Evolutionary conservation across 805 yeast species (phyloP), one percentile per base, ranked within the genome.

Genomic region (Saccharomycopsis capsularis): DNA sequence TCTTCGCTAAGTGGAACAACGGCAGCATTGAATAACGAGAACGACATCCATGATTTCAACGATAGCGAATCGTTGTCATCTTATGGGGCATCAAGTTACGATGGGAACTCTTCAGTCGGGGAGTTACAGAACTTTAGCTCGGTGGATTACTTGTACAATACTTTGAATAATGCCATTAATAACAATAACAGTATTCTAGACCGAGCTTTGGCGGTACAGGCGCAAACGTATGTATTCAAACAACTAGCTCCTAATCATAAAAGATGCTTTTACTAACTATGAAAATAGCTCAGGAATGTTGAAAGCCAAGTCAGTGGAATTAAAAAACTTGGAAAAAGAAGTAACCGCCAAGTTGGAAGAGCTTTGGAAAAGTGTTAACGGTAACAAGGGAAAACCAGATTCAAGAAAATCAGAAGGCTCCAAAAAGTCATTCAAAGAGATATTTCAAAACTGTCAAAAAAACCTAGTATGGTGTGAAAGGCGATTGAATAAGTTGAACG

Each of bases 291-390:
- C 55, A 7, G 56, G 56, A 6, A 47, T 53, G 9, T 15, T 53
- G 4, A 51, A 48, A 40, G 51, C 54, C n/a, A 53, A 53, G 22
- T 27, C 56, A 2, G 37, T 53, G 15, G 56, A 53, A 24, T 51
- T 53, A 25, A 32, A 48, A 21, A 36, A 25, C 11, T 41, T 53
- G 6, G 50, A 44, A 32, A 24, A 44, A 5, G 52, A 53, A 25
- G 44, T 51, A 2, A 42, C 24, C 13, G 11, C 32, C 24, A 47
- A 51, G 38, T 38, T 53, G 13, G 43, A 46, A 18, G 7, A 30
- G 7, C 24, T 53, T 9, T 41, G 35, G 13, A 51, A 42, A 13
- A 44, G 46, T 19, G 24, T 52, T 24, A 29, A 41, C 32, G 55
- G 55, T n/a, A 40, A 34, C 18, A 21, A 45, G 29, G 18, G 46